Base-by-base conservation (phyloP, 768 basidiomycete species). In the Rhodotorula kratochvilovae region DNA sequence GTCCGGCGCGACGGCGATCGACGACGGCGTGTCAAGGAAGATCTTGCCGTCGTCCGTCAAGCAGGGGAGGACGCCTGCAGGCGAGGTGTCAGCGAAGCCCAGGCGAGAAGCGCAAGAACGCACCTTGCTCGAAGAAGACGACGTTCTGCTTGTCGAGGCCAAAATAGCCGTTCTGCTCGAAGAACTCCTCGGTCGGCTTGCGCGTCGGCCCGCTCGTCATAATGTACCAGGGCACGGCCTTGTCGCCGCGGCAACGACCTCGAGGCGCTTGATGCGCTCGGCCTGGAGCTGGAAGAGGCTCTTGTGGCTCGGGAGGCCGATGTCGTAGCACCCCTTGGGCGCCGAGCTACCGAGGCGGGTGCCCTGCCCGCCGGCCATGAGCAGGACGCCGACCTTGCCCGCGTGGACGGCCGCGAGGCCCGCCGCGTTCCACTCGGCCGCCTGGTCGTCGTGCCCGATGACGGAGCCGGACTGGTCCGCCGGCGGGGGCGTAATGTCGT, bases 121-220 rank as follows among this genome's bases (percentile, higher is more conserved):
- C 74, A 95, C 96, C 96, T 85, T 98, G 96, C 80, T 99, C 91
- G 76, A 99, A 99, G 82, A 99, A 85, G 61, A 97, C 83, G 71
- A 99, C 88, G 77, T 96, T 88, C 72, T 87, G 83, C 67, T 86
- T 78, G 62, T 87, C 79, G 70, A 99, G 85, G 8, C 95, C 94
- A 79, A 97, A 99, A 82, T 85, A 90, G 5, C 81, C 80, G 81
- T 92, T 85, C 70, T 85, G 83, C 71, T 82, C 82, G 82, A 98
- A 97, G 84, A 89, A 98, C 36, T 82, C 82, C 80, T 91, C 90
- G 33, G 96, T 98, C 46, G 89, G 90, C 51, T 81, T 83, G 74
- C 92, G 87, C 46, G 96, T 99, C 50, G 95, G 96, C 33, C 94
- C 94, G 79, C 91, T 93, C 67, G 95, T 98, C 96, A 99, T 99